Base-by-base conservation (phyloP, 2,329 filamentous ascomycete genomes). In the Penicillium glabrum region DNA sequence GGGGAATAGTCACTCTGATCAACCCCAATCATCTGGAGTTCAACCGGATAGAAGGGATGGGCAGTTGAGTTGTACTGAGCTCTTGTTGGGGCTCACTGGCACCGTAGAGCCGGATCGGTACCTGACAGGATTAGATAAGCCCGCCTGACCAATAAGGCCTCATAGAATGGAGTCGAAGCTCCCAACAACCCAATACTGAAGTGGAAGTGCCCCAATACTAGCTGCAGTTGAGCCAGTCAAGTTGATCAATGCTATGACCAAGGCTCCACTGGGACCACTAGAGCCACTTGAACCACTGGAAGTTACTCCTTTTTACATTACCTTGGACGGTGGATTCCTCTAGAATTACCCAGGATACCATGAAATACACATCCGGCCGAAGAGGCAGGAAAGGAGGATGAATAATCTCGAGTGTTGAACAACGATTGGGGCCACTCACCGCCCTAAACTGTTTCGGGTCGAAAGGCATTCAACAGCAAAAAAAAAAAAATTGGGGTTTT, bases 361-460 rank as follows among this genome's bases (percentile, higher is more conserved):
- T 29, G 11, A 13, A 29, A 33, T 47, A 35, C 19, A 26, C 31
- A 16, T 47, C 47, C 47, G 47, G 47, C 47, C 33, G 33, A 37
- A 33, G 26, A 27, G 24, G 27, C 8, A 26, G 35, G 23, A 48
- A 26, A 37, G 19, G 19, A 26, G 35, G 45, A 31, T 21, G 24
- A 29, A 23, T 23, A 23, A 11, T 35, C 10, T 33, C 23, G 53
- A 55, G 51, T 41, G 53, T 55, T 55, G 52, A 58, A 54, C 56
- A n/a, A 21, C 51, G 53, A 61, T 63, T 65, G 67, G 67, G 68
- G 65, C 61, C 61, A 67, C 39, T 41, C 39, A 60, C 23, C 11
- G 39, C 67, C 65, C 73, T 72, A 75, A 67, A 60, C 73, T 71
- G 14, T 21, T 68, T 75, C 61, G 48, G 68, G 69, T 54, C 63